A percentile compares a stretch with the other conserved stretches of the same genome.
These are phyloP conservation scores for Chlamydomonas sp. DNA, from an alignment of 139 green algal genomes.

Conservation along the genomic window DNA sequence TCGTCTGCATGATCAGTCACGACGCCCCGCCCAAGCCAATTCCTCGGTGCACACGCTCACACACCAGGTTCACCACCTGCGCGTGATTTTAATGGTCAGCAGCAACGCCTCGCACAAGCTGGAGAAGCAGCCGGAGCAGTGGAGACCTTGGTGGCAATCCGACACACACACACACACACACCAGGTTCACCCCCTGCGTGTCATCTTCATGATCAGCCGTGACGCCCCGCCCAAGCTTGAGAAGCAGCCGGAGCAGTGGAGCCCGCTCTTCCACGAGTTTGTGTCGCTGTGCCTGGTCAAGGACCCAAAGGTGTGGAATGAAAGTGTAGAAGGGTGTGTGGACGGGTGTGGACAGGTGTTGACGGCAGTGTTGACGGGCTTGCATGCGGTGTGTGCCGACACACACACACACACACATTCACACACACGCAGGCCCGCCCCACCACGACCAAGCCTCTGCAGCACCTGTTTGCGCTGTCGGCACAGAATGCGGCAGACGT, in stretches of 20 bases:
- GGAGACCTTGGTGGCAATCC: constrained; percentile 68
- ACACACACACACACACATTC: no score
- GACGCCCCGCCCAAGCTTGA: constrained; percentile 67
- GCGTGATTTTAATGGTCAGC: constrained; percentile 88
- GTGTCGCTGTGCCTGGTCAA: constrained; percentile 74
- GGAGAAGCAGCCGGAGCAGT: constrained; percentile 43
- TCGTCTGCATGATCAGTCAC: no score
- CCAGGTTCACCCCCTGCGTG: constrained; percentile 82
- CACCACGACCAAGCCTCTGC: no score
- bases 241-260: constrained; percentile 57
- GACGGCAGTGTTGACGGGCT: constrained; percentile 22
- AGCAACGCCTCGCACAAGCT: constrained; percentile 66
- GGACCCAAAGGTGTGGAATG: no score
- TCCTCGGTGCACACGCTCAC: no score
- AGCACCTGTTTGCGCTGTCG: no score
- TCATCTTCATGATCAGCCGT: constrained; percentile 90
- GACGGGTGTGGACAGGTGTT: background rate
- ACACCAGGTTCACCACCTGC: constrained; percentile 81
- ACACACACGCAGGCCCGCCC: no score
- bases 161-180: no score
- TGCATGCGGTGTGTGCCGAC: no score
- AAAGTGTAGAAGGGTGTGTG: no score
- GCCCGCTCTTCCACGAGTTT: constrained; percentile 76
- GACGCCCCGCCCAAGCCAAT: no score
- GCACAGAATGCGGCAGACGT: no score